Conservation (phyloP, 2,329 filamentous ascomycete genomes). For the Calonectria honghensis region DNA sequence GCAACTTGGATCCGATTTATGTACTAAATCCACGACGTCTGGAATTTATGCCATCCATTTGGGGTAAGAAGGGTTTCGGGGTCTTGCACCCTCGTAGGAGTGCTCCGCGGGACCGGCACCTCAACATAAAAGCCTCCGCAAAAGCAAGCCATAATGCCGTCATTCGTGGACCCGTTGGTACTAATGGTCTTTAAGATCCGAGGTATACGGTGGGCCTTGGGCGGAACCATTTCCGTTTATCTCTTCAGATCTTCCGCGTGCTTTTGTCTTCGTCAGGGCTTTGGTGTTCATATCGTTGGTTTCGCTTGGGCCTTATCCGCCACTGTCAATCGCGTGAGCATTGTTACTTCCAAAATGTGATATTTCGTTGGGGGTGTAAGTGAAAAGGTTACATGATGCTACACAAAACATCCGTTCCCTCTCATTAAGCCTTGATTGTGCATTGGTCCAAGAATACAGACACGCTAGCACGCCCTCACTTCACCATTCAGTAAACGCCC, state of each 20-base stretch:
- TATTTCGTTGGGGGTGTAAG: neutral
- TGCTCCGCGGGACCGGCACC: conserved; percentile 43
- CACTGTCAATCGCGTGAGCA: neutral
- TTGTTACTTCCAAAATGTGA: neutral
- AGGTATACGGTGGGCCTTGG: conserved; percentile 21
- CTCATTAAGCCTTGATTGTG: neutral
- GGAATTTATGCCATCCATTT: conserved; percentile 46
- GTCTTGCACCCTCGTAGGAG: conserved; percentile 35
- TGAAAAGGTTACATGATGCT: conserved; percentile 2
- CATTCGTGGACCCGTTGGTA: conserved; percentile 10
- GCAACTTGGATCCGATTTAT: conserved; percentile 1
- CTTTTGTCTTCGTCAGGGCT: neutral
- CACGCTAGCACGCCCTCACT: conserved; percentile 10
- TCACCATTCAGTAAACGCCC: neutral
- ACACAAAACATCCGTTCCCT: neutral
- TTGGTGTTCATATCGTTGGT: neutral
- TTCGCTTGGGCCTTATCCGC: neutral
- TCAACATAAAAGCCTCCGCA: conserved; percentile 11
- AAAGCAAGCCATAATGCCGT: conserved; percentile 14
- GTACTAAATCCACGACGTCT: neutral
- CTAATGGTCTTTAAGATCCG: neutral
- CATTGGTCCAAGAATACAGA: conserved; percentile 14
- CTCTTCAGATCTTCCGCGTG: neutral
- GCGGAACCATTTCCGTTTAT: conserved; percentile 16
- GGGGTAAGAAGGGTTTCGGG: conserved; percentile 36